Evolutionary conservation across 257 asterid species (phyloP), one percentile per base, ranked within the genome.

Genomic region (Jaltomata sinuosa): DNA sequence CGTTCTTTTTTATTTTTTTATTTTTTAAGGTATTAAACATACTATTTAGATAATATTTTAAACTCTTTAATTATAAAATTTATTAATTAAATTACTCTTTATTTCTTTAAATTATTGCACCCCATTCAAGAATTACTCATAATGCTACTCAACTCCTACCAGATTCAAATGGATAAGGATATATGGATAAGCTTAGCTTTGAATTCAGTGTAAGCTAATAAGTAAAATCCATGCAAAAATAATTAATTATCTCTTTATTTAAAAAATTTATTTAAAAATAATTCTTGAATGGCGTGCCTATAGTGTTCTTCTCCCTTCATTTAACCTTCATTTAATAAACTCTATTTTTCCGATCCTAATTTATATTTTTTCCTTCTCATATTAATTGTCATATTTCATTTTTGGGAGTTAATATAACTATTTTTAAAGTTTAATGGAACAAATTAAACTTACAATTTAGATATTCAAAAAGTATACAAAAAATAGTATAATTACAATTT

Each of bases 271-370:
- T 11, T n/a, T 72, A 0, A 38, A 4, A 38, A 8, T 38, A 59
- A 83, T 27, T 88, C 90, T 91, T 87, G 95, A 88, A 84, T 67
- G 31, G 83, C 68, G 98, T 88, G 94, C 94, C 94, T 59, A 25
- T 18, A 77, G 5, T 45, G 25, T 27, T 76, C 62, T 85, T 25
- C 18, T 54, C 47, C 12, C 88, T 88, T 85, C 90, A 84, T 89
- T 79, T 78, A 31, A 55, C 45, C 54, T 6, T 16, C 29, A 31
- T 36, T 45, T 27, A 69, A 67, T 29, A 50, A 67, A 68, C 8
- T 9, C 67, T 57, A n/a, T 57, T 57, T 57, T 9, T 8, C 1
- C 15, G 10, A 57, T n/a, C 5, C 4, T n/a, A 0, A 8, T 55
- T 2, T 55, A 55, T 55, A n/a, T 8, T 55, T 32, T 34, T 61